Percentiles rank a stretch among this genome's conserved stretches.
These are phyloP conservation scores for Striga hermonthica DNA, from an alignment of 305 asterid species.

Conservation along the genomic window DNA sequence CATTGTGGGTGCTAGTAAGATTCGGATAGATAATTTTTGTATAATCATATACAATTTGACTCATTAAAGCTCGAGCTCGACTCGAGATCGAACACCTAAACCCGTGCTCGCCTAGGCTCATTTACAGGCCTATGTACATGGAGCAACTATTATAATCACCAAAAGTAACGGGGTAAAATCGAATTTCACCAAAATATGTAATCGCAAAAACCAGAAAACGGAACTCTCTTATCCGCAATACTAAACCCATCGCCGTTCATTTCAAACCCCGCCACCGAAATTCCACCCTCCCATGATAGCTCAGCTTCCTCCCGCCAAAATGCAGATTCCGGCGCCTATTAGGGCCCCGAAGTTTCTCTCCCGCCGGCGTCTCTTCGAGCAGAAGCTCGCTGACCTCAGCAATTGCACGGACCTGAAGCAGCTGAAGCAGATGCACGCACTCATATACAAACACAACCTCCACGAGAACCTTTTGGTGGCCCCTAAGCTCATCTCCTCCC, in stretches of 20 bases:
- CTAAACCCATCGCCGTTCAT: background rate
- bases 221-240: constrained; percentile 28
- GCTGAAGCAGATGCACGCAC: constrained; percentile 58
- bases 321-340: constrained; percentile 53
- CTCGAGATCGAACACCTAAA: no score
- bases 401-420: constrained; percentile 56
- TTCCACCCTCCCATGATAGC: background rate
- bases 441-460: constrained; percentile 62
- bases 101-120: no score
- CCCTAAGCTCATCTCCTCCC: constrained; percentile 61
- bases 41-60: no score
- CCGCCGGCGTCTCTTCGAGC: constrained; percentile 55
- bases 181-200: background rate
- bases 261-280: constrained; percentile 19
- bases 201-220: background rate
- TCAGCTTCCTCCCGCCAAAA: constrained; percentile 19
- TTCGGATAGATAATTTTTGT: no score
- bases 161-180: background rate
- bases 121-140: no score
- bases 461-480: constrained; percentile 56
- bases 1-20: no score
- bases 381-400: constrained; percentile 54
- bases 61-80: no score
- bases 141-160: background rate
- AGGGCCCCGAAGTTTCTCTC: constrained; percentile 64